Evolutionary conservation across 2,329 filamentous ascomycete species (phyloP), one percentile per base, ranked within the genome.

Genomic region (Stylonectria norvegica): DNA sequence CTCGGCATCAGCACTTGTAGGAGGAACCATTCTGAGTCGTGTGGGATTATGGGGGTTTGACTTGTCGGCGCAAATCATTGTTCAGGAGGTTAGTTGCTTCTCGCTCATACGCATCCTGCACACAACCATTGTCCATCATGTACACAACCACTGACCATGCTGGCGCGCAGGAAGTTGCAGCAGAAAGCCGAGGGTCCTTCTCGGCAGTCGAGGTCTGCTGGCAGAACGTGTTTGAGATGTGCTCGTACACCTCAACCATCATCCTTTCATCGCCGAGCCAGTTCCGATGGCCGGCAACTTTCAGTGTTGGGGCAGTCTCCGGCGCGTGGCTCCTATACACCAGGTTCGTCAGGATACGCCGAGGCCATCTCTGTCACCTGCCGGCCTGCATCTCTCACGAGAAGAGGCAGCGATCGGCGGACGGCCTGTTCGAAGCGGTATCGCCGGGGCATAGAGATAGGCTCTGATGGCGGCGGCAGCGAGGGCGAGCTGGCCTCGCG

Each of bases 181-280:
- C 68, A 12, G 62, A 69, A n/a, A 59, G 69, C 27, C 76, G 86
- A n/a, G 85, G 83, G 1, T 66, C 72, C 0, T 89, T 90, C 50
- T 88, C 84, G 0, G 69, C 82, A 0, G 73, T 79, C 6, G 86
- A 90, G 59, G 75, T 80, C 7, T 73, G 79, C 0, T 71, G 81
- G 27, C 85, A 89, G 57, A 89, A 81, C 45, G 49, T 76, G 1
- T 88, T 87, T 45, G 85, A 89, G 59, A 70, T 89, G 34, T 60
- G 81, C 2, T 81, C 83, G 0, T 89, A 79, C 55, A 71, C 71
- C 0, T 72, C 74, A 1, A 89, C 85, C 0, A 79, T 87, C 43
- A 56, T 82, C 4, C 87, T 82, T 45, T 70, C 76, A 1, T 64
- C 66, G 0, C 84, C 85, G 0, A 70, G 75, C 4, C 72, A 86